Base-by-base conservation (phyloP, 2,329 filamentous ascomycete species). In the Westerdykella aurantiaca region DNA sequence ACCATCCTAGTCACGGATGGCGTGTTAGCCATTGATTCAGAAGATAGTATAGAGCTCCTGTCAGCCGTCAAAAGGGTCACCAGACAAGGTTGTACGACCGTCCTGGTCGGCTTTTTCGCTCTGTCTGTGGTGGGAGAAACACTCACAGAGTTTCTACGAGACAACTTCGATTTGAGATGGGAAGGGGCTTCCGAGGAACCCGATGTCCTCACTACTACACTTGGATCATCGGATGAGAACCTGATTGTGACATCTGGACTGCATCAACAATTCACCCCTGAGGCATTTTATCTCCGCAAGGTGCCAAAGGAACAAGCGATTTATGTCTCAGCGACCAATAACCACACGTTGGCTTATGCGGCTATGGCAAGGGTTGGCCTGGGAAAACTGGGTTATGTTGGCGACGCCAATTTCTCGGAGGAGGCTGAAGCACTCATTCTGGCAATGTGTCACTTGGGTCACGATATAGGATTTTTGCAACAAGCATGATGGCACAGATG, bases 401-500 rank as follows among this genome's bases (percentile, higher is more conserved):
- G 57, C n/a, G 56, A 61, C 29, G 40, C 50, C 11, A 53, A 55
- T 21, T 54, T 49, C 31, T 50, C 46, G 9, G 57, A 58, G 31
- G 55, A 55, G 39, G 43, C 51, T 1, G 55, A 60, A 39, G 38
- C 48, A 14, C 22, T 58, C 18, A 53, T 60, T 10, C 31, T 63
- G 21, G 52, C 56, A 6, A 63, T 63, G 59, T 59, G 56, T 33
- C 52, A 56, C 40, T 38, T 61, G 31, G 58, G 58, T 39, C 45
- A 29, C 11, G 7, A 29, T 9, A 12, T 29, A 29, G 25, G 25
- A 29, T 29, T 29, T 29, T 9, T 3, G 25, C 11, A 29, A 9
- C 25, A 29, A 3, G 25, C 11, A 29, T 29, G 25, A 29, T 29
- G 25, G 9, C 3, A 29, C 25, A 7, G 25, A 10, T 29, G 25